Evolutionary conservation across 78 protist genomes (phyloP).

Genomic region (Mastigamoeba balamuthi): DNA sequence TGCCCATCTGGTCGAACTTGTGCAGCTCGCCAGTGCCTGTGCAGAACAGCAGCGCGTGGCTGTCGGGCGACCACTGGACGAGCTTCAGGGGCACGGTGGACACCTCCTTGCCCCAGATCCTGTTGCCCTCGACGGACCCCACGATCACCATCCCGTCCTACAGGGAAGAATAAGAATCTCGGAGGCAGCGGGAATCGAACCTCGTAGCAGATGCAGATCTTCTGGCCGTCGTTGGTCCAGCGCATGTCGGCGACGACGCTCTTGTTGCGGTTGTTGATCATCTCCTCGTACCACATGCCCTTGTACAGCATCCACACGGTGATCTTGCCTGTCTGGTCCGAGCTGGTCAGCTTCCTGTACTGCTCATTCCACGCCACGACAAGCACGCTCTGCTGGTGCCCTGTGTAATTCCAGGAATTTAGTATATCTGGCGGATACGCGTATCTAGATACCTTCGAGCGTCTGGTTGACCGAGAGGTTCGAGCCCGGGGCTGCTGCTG

Average conservation of each 20-base stretch:
- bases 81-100: neutral
- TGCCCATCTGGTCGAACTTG: slow-evolving; percentile 20
- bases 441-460: too few relatives aligned
- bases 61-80: slow-evolving; percentile 72
- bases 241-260: slow-evolving; percentile 42
- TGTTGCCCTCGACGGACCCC: slow-evolving; percentile 62
- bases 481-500: slow-evolving; percentile 1
- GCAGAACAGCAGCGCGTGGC: slow-evolving; percentile 14
- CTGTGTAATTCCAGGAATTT: too few relatives aligned
- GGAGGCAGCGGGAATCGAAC: slow-evolving; percentile 30
- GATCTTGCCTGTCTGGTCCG: slow-evolving; percentile 61
- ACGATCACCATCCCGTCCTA: slow-evolving; percentile 45
- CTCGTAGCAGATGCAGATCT: slow-evolving; percentile 69
- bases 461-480: slow-evolving; percentile 65
- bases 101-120: slow-evolving; percentile 67
- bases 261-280: slow-evolving; percentile 71
- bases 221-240: slow-evolving; percentile 66
- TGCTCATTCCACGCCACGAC: slow-evolving; percentile 60
- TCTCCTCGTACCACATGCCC: slow-evolving; percentile 77
- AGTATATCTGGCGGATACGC: too few relatives aligned
- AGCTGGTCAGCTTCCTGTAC: slow-evolving; percentile 52
- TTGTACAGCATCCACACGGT: slow-evolving; percentile 62
- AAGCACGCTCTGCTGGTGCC: too few relatives aligned
- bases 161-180: neutral
- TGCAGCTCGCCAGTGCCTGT: slow-evolving; percentile 23